Evolutionary conservation across 2,329 filamentous ascomycete species (phyloP).

Genomic region (Fusarium xyrophilum): DNA sequence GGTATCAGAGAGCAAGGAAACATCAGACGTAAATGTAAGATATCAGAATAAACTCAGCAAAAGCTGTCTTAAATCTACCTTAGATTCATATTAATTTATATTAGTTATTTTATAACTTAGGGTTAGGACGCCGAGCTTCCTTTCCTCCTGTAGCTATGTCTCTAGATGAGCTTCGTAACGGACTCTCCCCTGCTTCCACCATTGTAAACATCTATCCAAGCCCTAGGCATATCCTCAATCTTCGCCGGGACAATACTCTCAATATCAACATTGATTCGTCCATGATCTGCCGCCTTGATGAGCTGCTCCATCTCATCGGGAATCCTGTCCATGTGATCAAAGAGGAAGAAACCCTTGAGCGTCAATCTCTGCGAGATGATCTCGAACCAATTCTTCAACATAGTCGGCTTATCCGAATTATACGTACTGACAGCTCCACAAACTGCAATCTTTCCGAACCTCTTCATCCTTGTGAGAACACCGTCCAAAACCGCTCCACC

Average conservation of each 20-base stretch:
- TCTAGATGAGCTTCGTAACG: constrained; percentile 7
- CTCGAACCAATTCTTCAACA: constrained; percentile 7
- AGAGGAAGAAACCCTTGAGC: not conserved
- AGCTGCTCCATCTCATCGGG: not conserved
- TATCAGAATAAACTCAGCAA: no score
- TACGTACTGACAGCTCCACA: constrained; percentile 1
- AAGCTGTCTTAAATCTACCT: no score
- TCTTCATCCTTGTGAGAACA: constrained; percentile 6
- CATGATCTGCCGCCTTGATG: not conserved
- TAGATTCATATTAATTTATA: no score
- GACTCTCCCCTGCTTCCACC: constrained; percentile 18
- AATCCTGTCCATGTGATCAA: constrained; percentile 6
- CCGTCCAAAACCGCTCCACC: not conserved
- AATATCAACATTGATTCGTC: constrained; percentile 6
- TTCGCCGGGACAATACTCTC: not conserved
- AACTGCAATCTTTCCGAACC: not conserved
- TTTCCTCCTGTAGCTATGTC: no score
- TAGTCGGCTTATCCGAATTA: not conserved
- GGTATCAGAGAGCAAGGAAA: no score
- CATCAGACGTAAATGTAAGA: no score
- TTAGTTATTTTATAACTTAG: no score
- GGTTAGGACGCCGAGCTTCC: no score
- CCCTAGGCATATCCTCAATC: constrained; percentile 22
- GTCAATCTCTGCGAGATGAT: constrained; percentile 1
- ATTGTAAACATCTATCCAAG: constrained; percentile 14